Percentiles rank a stretch among this genome's conserved stretches.
These are phyloP conservation scores for Tulasnella sp. DNA, from an alignment of 768 basidiomycete genomes.

Conservation along the genomic window DNA sequence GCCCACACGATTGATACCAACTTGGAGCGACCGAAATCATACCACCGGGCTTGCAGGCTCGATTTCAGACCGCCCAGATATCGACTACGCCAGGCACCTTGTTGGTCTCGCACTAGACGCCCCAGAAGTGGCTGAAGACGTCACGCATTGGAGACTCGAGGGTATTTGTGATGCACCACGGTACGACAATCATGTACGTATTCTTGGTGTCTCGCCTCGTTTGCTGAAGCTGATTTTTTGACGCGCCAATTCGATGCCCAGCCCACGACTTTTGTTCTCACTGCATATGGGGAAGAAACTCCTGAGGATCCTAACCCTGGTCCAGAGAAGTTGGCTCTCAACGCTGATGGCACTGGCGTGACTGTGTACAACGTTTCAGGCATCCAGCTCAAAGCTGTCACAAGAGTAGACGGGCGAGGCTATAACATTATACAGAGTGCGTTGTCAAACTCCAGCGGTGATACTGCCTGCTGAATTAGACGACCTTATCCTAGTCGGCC, in stretches of 20 bases:
- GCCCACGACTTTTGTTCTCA: slow-evolving; percentile 81
- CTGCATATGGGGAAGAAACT: slow-evolving; percentile 51
- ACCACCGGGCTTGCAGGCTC: slow-evolving; percentile 49
- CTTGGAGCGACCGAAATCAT: not conserved
- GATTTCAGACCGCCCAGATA: slow-evolving; percentile 36
- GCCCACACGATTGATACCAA: not conserved
- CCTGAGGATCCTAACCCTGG: slow-evolving; percentile 69
- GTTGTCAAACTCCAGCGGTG: not conserved
- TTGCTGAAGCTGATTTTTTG: not conserved
- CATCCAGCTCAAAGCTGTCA: slow-evolving; percentile 71
- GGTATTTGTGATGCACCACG: not conserved
- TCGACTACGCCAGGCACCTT: slow-evolving; percentile 48
- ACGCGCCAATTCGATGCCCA: slow-evolving; percentile 35
- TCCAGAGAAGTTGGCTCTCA: slow-evolving; percentile 56
- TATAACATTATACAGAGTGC: slow-evolving; percentile 81
- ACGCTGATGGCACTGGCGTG: slow-evolving; percentile 56
- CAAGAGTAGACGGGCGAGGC: slow-evolving; percentile 74
- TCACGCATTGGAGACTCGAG: slow-evolving; percentile 10
- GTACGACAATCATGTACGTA: slow-evolving; percentile 14
- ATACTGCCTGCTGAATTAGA: not conserved
- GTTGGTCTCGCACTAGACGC: not conserved
- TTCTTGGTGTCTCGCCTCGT: not conserved
- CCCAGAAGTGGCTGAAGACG: slow-evolving; percentile 39
- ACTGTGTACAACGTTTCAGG: slow-evolving; percentile 74
- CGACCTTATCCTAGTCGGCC: not conserved